Conservation (phyloP, 371 early-diverging fungal species). For the Enterocytospora artemiae region DNA sequence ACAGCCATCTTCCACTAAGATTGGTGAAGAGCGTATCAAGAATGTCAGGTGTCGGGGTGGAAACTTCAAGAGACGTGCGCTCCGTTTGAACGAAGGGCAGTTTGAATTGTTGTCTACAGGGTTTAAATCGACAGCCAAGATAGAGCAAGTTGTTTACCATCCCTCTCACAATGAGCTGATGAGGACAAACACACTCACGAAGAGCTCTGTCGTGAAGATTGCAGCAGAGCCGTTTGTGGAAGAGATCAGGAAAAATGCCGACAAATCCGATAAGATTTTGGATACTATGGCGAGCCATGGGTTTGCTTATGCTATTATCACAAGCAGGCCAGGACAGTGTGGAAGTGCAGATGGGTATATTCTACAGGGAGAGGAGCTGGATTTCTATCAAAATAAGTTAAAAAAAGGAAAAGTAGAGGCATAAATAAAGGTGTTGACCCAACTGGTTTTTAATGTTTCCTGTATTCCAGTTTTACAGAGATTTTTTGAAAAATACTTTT, state of each 20-base stretch:
- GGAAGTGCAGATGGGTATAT: constrained; percentile 95
- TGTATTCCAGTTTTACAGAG: not conserved
- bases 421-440: not conserved
- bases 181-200: constrained; percentile 98
- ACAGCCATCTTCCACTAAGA: constrained; percentile 89
- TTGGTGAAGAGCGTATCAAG: constrained; percentile 84
- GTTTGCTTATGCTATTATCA: constrained; percentile 73
- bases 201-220: constrained; percentile 90
- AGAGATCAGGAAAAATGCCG: constrained; percentile 70
- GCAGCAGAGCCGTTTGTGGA: constrained; percentile 95
- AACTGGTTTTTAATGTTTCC: not conserved
- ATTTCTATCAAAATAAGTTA: constrained; percentile 80
- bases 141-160: constrained; percentile 93
- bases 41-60: constrained; percentile 92
- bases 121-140: constrained; percentile 62
- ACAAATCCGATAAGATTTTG: constrained; percentile 76
- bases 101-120: constrained; percentile 51
- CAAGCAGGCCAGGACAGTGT: constrained; percentile 95
- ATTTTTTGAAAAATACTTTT: not conserved
- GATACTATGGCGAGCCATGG: constrained; percentile 83
- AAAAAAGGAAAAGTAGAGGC: constrained; percentile 62
- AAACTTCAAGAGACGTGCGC: constrained; percentile 89
- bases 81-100: constrained; percentile 82
- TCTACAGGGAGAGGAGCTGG: constrained; percentile 92
- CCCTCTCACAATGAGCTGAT: constrained; percentile 99